Conservation (phyloP, 306 rosid species). For the Trichosanthes truncata region DNA sequence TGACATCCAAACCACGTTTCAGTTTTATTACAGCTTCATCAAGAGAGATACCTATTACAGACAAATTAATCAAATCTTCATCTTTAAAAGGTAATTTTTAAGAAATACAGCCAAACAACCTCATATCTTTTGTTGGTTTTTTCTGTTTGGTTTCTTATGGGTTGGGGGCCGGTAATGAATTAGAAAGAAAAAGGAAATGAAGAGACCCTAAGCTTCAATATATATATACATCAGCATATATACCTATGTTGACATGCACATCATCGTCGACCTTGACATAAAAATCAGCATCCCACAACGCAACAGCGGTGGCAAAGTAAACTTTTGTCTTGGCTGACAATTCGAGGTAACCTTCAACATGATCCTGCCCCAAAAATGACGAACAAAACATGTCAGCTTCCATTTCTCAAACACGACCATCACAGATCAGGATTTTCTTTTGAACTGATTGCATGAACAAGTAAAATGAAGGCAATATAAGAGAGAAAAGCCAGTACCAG, state of each 20-base stretch:
- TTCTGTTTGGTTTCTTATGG: neutral
- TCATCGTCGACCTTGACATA: conserved; percentile 54
- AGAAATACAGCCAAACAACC: neutral
- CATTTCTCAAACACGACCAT: neutral
- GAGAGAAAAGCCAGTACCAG: conserved; percentile 28
- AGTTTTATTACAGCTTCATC: neutral
- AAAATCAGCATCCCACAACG: conserved; percentile 50
- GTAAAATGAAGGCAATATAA: neutral
- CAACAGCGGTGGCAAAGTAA: conserved; percentile 42
- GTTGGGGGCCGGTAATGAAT: neutral
- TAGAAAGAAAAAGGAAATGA: neutral
- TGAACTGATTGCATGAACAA: neutral
- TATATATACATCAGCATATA: neutral
- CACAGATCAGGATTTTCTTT: neutral
- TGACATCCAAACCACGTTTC: neutral
- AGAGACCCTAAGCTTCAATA: neutral
- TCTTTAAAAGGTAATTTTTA: neutral
- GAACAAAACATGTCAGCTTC: neutral
- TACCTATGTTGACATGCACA: conserved; percentile 56
- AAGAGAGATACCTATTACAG: neutral
- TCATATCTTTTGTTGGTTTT: neutral
- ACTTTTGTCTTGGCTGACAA: conserved; percentile 48
- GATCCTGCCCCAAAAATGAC: conserved; percentile 29
- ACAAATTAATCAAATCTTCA: neutral
- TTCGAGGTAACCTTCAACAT: conserved; percentile 54